phyloP scores from a whole-genome alignment of 352 stramenopile species.

The Globisporangium uncinulatum region DNA sequence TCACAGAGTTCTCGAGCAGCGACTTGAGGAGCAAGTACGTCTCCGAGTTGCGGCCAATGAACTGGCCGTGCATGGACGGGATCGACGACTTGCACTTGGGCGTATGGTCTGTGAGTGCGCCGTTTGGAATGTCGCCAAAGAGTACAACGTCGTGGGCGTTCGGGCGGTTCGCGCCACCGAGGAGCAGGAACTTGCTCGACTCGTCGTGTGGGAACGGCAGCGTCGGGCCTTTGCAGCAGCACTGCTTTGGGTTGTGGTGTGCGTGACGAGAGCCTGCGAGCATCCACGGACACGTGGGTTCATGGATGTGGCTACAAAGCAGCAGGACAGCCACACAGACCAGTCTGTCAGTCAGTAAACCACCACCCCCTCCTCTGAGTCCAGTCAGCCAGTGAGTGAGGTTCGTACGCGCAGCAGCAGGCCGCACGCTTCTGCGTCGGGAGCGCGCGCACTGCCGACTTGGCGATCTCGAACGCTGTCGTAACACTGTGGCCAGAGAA shows the following conservation, averaged over 20 bases:
- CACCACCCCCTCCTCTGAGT: neutral
- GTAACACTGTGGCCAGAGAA: conserved; percentile 68
- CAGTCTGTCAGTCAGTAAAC: neutral
- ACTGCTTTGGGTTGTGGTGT: conserved; percentile 57
- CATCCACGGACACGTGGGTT: conserved; percentile 67
- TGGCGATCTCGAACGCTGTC: conserved; percentile 71
- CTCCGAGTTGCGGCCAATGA: conserved; percentile 75
- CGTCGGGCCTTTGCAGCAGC: conserved; percentile 65
- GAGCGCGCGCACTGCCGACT: conserved; percentile 53
- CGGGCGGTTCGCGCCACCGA: conserved; percentile 28
- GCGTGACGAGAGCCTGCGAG: conserved; percentile 55
- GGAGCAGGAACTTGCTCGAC: conserved; percentile 75
- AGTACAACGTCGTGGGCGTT: conserved; percentile 60
- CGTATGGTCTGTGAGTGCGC: conserved; percentile 55
- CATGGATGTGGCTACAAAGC: conserved; percentile 54
- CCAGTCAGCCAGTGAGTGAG: no score
- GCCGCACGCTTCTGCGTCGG: conserved; percentile 56
- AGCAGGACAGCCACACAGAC: neutral
- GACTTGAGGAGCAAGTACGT: conserved; percentile 77
- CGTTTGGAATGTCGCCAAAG: conserved; percentile 61
- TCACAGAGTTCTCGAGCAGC: conserved; percentile 67
- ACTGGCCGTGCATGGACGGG: conserved; percentile 79
- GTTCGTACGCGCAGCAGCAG: conserved; percentile 73
- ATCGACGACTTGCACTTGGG: conserved; percentile 69
- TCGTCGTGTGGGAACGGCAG: conserved; percentile 76